Evolutionary conservation across 768 basidiomycete species (phyloP).

Genomic region (Lepiota brunneoincarnata): DNA sequence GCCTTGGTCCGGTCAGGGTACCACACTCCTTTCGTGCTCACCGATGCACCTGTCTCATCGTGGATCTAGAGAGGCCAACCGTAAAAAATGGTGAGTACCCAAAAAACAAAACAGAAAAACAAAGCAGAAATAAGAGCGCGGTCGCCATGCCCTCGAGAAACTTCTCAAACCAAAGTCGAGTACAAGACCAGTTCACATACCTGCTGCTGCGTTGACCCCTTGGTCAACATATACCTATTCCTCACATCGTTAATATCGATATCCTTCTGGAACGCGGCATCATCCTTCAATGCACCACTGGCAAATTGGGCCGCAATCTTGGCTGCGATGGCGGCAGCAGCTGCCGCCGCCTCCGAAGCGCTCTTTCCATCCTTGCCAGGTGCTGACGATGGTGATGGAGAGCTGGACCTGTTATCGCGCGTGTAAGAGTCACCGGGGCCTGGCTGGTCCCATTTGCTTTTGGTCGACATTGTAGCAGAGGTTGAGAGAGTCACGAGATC

Average conservation of each 20-base stretch:
- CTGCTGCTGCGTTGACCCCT: constrained; percentile 82
- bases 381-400: constrained; percentile 14
- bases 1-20: constrained; percentile 87
- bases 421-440: constrained; percentile 45
- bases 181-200: constrained; percentile 77
- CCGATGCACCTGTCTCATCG: constrained; percentile 83
- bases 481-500: constrained; percentile 21
- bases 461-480: constrained; percentile 5
- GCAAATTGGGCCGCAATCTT: constrained; percentile 85
- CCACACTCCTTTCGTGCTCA: constrained; percentile 90
- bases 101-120: not conserved
- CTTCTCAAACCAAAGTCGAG: not conserved
- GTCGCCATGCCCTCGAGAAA: not conserved
- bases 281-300: constrained; percentile 47
- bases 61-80: constrained; percentile 57
- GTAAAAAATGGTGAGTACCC: not conserved
- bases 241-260: constrained; percentile 92
- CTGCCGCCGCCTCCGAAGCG: constrained; percentile 55
- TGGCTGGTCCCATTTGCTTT: constrained; percentile 67
- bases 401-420: constrained; percentile 23
- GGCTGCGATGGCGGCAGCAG: constrained; percentile 77
- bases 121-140: not conserved
- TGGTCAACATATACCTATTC: constrained; percentile 89
- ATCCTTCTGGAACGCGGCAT: constrained; percentile 76
- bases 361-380: constrained; percentile 33